Evolutionary conservation across 805 yeast species (phyloP).

Genomic region (Cephaloascus albidus): DNA sequence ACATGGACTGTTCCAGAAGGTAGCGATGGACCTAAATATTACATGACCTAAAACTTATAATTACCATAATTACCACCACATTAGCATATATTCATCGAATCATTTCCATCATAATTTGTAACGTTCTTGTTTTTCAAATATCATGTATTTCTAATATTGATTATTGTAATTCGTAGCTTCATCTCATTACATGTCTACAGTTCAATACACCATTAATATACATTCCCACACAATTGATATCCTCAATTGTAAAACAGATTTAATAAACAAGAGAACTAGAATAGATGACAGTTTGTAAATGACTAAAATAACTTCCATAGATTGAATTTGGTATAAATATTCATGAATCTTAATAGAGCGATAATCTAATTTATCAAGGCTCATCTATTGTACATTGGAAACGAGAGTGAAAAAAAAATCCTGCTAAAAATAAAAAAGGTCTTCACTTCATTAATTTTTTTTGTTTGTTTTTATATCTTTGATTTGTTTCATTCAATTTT

Average conservation of each 20-base stretch:
- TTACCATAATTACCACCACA: too few species aligned
- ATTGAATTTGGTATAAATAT: too few species aligned
- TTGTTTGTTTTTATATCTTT: neutral
- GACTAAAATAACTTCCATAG: neutral
- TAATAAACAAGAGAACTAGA: neutral
- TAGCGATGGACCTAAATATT: conserved; percentile 96
- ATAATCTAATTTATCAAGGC: neutral
- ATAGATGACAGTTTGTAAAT: neutral
- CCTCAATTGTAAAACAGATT: neutral
- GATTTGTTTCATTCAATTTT: neutral
- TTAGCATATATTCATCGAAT: too few species aligned
- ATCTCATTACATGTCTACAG: neutral
- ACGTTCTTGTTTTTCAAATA: too few species aligned
- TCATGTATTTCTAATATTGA: too few species aligned
- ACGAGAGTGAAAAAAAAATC: neutral
- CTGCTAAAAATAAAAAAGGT: neutral
- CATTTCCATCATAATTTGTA: too few species aligned
- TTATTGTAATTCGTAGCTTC: too few species aligned
- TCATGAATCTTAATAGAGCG: neutral
- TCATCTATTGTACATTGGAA: neutral
- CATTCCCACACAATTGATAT: neutral
- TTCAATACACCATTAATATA: neutral
- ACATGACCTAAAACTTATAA: conserved; percentile 44
- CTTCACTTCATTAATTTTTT: neutral
- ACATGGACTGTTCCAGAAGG: conserved; percentile 98